Conservation (phyloP, 768 basidiomycete genomes). For the Gautieria morchelliformis region DNA sequence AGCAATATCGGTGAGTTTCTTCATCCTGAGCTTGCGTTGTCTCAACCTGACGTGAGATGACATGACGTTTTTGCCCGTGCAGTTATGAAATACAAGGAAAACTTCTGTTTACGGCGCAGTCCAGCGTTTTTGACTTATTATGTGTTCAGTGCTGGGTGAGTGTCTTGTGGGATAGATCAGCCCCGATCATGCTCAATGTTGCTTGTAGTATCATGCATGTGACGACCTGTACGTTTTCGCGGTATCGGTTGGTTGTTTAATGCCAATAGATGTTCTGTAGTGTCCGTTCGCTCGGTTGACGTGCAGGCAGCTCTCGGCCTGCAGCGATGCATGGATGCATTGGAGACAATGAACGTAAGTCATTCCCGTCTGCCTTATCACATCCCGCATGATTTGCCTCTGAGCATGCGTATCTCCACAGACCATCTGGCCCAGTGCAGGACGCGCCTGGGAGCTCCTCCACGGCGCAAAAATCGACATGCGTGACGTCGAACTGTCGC, state of each 20-base stretch:
- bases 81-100: slow-evolving; percentile 26
- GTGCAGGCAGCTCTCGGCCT: slow-evolving; percentile 62
- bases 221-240: slow-evolving; percentile 45
- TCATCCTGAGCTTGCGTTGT: neutral
- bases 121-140: slow-evolving; percentile 72
- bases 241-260: neutral
- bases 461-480: slow-evolving; percentile 44
- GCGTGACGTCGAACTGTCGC: slow-evolving; percentile 6
- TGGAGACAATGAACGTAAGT: slow-evolving; percentile 49
- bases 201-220: slow-evolving; percentile 55
- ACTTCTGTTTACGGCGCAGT: slow-evolving; percentile 49
- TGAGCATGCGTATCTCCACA: neutral
- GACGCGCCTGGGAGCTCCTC: slow-evolving; percentile 63
- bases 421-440: slow-evolving; percentile 62
- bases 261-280: slow-evolving; percentile 23
- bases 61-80: neutral
- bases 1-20: slow-evolving; percentile 46
- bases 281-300: slow-evolving; percentile 54
- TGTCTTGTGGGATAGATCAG: neutral
- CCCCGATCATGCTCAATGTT: neutral
- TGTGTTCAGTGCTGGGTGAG: slow-evolving; percentile 56
- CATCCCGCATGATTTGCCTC: neutral
- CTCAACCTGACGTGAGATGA: too few species aligned
- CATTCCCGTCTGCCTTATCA: neutral
- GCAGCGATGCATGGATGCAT: slow-evolving; percentile 54